Percentiles rank a stretch among this genome's conserved stretches.
phyloP scores from a whole-genome alignment of 352 stramenopile genomes.

The Pythium brachiatum region DNA sequence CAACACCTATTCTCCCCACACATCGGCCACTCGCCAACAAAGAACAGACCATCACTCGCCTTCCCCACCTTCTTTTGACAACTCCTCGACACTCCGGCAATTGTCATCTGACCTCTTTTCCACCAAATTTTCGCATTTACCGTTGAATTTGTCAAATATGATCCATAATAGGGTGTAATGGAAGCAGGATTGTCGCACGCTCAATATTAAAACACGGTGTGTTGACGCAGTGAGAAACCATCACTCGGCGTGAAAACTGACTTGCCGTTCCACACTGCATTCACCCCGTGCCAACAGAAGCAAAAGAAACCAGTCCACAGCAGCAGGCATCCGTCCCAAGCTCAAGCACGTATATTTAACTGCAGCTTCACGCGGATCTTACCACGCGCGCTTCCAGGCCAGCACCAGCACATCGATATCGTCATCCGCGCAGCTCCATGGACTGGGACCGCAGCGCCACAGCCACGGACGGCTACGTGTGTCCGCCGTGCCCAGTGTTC shows the following conservation, averaged over 20 bases:
- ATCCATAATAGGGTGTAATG: background rate
- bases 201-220: background rate
- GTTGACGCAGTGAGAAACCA: background rate
- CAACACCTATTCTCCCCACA: conserved; percentile 19
- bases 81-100: background rate
- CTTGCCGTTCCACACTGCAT: background rate
- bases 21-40: conserved; percentile 20
- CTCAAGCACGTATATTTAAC: conserved; percentile 14
- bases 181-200: background rate
- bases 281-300: conserved; percentile 13
- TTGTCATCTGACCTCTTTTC: background rate
- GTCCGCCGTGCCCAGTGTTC: conserved; percentile 83
- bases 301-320: conserved; percentile 2
- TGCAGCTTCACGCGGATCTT: conserved; percentile 1
- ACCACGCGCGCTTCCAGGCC: background rate
- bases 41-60: conserved; percentile 22
- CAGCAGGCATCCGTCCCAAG: background rate
- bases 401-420: background rate
- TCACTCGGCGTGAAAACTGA: background rate
- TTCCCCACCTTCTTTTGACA: conserved; percentile 13
- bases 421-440: conserved; percentile 32
- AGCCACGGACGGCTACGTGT: conserved; percentile 75
- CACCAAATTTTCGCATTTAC: background rate
- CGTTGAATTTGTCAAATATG: background rate
- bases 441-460: conserved; percentile 62